phyloP scores from a whole-genome alignment of 1,139 yeast species.

The Hemisphaericaspora lyxosophila region DNA sequence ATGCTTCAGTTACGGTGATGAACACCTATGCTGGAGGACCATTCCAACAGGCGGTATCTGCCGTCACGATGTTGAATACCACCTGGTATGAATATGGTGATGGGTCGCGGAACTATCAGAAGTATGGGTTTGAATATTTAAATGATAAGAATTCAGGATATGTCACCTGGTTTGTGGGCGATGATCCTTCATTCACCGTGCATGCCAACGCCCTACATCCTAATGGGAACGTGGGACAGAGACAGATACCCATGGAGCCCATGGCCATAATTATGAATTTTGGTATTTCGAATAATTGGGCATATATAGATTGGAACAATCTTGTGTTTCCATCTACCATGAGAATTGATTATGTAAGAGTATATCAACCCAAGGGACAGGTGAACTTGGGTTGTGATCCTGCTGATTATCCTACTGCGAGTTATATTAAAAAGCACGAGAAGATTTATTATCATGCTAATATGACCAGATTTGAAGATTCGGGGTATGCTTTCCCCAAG shows the following conservation, averaged over 20 bases:
- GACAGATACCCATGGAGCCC: conserved; percentile 81
- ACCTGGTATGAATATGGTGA: conserved; percentile 73
- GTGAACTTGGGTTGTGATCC: conserved; percentile 73
- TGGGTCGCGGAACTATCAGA: conserved; percentile 54
- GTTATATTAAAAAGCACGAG: conserved; percentile 64
- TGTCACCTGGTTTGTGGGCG: conserved; percentile 79
- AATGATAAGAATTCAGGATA: conserved; percentile 70
- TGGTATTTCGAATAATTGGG: conserved; percentile 82
- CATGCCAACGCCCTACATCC: conserved; percentile 68
- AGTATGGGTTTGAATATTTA: conserved; percentile 72
- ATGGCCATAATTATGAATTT: conserved; percentile 76
- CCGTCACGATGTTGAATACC: conserved; percentile 65
- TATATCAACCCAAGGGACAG: conserved; percentile 66
- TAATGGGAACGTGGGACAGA: conserved; percentile 78
- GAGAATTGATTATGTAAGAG: conserved; percentile 72
- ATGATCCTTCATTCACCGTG: conserved; percentile 61
- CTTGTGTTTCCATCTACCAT: conserved; percentile 66
- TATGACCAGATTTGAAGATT: conserved; percentile 61
- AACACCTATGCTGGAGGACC: conserved; percentile 83
- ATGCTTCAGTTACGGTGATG: conserved; percentile 61
- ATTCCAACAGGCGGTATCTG: conserved; percentile 81
- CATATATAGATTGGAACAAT: conserved; percentile 75
- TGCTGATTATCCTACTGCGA: conserved; percentile 63
- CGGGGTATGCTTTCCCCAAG: conserved; percentile 68
- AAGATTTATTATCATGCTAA: conserved; percentile 66